Conservation (phyloP, 352 stramenopile species). For the Phytophthora constricta region DNA sequence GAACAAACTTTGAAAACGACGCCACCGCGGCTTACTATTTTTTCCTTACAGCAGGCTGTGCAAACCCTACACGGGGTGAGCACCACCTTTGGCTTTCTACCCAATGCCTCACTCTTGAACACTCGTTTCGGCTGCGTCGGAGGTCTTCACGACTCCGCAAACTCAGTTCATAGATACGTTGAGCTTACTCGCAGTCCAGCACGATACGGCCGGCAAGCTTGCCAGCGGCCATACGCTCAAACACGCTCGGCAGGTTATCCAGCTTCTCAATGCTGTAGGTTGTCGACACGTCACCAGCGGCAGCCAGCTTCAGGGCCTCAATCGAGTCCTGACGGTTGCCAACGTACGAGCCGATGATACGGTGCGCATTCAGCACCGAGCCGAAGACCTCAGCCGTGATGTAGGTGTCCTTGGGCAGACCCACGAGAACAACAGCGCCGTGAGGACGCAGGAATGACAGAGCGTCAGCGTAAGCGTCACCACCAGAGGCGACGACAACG, state of each 20-base stretch:
- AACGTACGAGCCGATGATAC: conserved; percentile 61
- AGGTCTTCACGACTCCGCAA: neutral
- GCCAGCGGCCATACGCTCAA: conserved; percentile 49
- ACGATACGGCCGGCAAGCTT: conserved; percentile 58
- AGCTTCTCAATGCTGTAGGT: conserved; percentile 46
- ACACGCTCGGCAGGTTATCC: conserved; percentile 47
- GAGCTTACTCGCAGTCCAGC: conserved; percentile 54
- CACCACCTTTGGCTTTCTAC: neutral
- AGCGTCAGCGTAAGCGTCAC: conserved; percentile 53
- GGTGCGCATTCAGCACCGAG: conserved; percentile 48
- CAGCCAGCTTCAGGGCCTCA: conserved; percentile 59
- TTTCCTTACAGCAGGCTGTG: neutral
- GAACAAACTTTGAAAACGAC: neutral
- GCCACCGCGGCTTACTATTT: neutral
- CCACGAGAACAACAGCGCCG: conserved; percentile 72
- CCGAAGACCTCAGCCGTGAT: conserved; percentile 46
- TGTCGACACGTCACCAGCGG: conserved; percentile 49
- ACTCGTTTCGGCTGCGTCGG: no score
- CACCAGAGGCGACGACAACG: conserved; percentile 75
- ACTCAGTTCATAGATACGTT: neutral
- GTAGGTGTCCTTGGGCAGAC: conserved; percentile 58
- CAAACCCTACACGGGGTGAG: neutral
- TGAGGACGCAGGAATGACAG: conserved; percentile 65
- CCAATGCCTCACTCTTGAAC: neutral
- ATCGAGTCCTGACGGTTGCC: conserved; percentile 63